Evolutionary conservation across 1,284 basidiomycete species (phyloP), one percentile per base, ranked within the genome.

Genomic region (Melampsora abietis-canadensis): DNA sequence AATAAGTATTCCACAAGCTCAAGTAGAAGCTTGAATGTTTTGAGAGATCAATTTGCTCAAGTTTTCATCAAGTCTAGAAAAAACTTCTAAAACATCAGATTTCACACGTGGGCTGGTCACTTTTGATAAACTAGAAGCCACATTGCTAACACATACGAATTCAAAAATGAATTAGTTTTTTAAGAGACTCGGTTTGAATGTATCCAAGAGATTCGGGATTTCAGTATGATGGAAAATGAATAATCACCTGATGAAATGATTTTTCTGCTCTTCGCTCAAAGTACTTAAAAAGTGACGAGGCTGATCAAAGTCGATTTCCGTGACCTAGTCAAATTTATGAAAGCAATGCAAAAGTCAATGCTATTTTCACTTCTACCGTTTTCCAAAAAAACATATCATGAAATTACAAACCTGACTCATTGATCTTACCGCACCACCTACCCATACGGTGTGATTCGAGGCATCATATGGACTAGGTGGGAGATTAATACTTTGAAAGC

Each of bases 271-370:
- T 40, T 40, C 40, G 40, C 2, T 40, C 40, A 40, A 14, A 40
- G 40, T 40, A 14, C 14, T 40, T 3, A 40, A 95, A 62, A 97
- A 84, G 19, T 85, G 87, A 76, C 92, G 87, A 5, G 94, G 92
- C 80, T 94, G 92, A 83, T 92, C 91, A 80, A 95, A 96, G 85
- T 96, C 94, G 80, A 91, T 87, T 47, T 31, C 24, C 10, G 59
- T 46, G 37, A 63, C 44, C 60, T 70, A 15, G 2, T 21, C 46
- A 14, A 17, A 27, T 27, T 14, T 1, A 31, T 5, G 24, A 21
- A 54, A 51, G 7, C 15, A 17, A 31, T 12, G 10, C 2, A 14
- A 30, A 66, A 17, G 40, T n/a, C 51, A 27, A 30, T 10, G 19
- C 40, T 57, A 47, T 37, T 37, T 37, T 37, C 34, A 8, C 5